phyloP scores from a whole-genome alignment of 2,329 filamentous ascomycete genomes.

The Ceratocystis eucalypticola region DNA sequence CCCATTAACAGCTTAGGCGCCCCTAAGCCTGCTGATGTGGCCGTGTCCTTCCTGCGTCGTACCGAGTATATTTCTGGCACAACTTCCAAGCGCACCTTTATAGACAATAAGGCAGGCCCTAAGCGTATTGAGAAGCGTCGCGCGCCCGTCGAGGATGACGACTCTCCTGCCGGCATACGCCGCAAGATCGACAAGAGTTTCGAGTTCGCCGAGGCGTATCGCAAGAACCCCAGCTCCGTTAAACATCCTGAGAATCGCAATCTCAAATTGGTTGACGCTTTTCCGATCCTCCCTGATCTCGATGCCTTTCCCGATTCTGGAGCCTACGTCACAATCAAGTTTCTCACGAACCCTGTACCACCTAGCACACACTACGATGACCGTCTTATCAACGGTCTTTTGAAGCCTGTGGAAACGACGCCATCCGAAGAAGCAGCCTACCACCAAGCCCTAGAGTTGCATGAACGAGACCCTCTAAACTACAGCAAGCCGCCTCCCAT shows the following conservation, averaged over 20 bases:
- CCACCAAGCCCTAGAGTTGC: slow-evolving; percentile 37
- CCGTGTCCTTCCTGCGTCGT: slow-evolving; percentile 84
- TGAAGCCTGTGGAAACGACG: slow-evolving; percentile 45
- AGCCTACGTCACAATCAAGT: slow-evolving; percentile 57
- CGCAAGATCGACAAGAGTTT: slow-evolving; percentile 54
- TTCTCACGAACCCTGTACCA: slow-evolving; percentile 49
- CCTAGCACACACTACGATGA: slow-evolving; percentile 41
- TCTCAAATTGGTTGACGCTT: slow-evolving; percentile 45
- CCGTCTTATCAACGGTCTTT: slow-evolving; percentile 47
- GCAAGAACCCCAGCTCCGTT: slow-evolving; percentile 41
- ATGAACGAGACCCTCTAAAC: slow-evolving; percentile 43
- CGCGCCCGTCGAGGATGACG: slow-evolving; percentile 45
- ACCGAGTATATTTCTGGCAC: slow-evolving; percentile 82
- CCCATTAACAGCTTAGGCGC: slow-evolving; percentile 77
- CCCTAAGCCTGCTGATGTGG: slow-evolving; percentile 58
- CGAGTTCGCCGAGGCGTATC: slow-evolving; percentile 38
- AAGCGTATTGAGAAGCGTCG: slow-evolving; percentile 27
- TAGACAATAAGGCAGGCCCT: slow-evolving; percentile 22
- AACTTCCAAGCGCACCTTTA: slow-evolving; percentile 28
- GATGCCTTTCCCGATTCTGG: slow-evolving; percentile 57
- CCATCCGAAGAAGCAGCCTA: slow-evolving; percentile 41
- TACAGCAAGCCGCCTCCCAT: slow-evolving; percentile 43
- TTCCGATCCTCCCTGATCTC: slow-evolving; percentile 50
- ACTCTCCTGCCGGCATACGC: slow-evolving; percentile 53
- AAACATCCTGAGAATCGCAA: slow-evolving; percentile 46